Evolutionary conservation across 306 rosid species (phyloP).

Genomic region (Prunus kanzakura): DNA sequence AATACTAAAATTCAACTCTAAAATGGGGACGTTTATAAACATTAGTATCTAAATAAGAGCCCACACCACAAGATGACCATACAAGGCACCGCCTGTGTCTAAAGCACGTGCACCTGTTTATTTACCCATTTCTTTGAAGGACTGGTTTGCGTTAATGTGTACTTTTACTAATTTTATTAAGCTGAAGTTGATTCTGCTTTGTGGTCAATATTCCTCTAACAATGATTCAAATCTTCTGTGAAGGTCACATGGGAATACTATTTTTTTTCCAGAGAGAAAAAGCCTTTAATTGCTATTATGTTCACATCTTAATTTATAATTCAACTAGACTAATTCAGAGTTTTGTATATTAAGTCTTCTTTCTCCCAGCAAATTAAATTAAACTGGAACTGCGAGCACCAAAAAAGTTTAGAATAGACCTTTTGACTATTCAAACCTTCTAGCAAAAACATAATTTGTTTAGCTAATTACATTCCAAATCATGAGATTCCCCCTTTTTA

Average conservation of each 20-base stretch:
- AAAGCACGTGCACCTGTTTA: slow-evolving; percentile 1
- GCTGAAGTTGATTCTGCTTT: not conserved
- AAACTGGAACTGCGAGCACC: too few species aligned
- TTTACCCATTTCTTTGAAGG: not conserved
- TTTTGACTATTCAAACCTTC: not conserved
- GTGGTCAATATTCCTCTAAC: slow-evolving; percentile 34
- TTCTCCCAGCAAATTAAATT: not conserved
- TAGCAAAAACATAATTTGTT: not conserved
- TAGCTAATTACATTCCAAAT: not conserved
- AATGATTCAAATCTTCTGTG: slow-evolving; percentile 17
- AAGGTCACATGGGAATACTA: slow-evolving; percentile 25
- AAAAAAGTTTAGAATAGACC: not conserved
- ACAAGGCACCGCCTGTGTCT: not conserved
- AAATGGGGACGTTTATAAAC: too few species aligned
- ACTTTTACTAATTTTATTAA: not conserved
- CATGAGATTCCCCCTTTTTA: not conserved
- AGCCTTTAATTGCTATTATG: slow-evolving; percentile 11
- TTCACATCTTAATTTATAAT: slow-evolving; percentile 17
- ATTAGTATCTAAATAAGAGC: too few species aligned
- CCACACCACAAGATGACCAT: not conserved
- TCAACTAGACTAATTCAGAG: not conserved
- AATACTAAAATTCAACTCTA: not conserved
- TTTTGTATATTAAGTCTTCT: not conserved
- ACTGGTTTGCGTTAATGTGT: not conserved
- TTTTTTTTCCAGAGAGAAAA: not conserved